Conservation (phyloP, 495 filamentous ascomycete genomes). For the Oidiodendron maius region DNA sequence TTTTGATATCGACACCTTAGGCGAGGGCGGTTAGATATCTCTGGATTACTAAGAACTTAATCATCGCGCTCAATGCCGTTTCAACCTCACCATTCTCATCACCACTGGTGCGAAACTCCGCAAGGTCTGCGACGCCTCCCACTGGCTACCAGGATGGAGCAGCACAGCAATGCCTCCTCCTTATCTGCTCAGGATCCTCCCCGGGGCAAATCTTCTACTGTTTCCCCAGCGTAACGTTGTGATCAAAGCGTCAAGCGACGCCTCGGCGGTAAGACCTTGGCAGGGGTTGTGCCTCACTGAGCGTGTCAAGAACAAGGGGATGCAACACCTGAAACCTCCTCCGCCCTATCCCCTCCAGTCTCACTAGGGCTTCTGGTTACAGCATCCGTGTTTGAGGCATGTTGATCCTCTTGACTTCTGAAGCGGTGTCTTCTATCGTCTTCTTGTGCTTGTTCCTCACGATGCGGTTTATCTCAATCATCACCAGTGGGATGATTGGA, state of each 20-base stretch:
- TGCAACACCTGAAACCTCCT: conserved; percentile 13
- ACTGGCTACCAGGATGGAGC: no score
- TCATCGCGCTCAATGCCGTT: no score
- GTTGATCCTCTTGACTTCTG: conserved; percentile 11
- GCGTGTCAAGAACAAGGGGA: conserved; percentile 16
- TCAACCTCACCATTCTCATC: no score
- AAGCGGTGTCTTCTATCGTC: conserved; percentile 11
- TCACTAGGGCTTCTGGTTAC: conserved; percentile 11
- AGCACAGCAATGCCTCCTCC: no score
- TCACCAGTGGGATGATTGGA: conserved; percentile 8
- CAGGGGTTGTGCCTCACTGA: conserved; percentile 2
- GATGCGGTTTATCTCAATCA: conserved; percentile 13
- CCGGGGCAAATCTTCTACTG: no score
- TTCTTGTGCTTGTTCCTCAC: conserved; percentile 19
- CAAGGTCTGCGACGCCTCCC: no score
- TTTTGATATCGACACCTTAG: no score
- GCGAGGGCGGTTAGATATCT: no score
- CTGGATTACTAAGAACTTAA: no score
- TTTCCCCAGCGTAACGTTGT: no score
- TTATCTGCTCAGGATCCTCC: no score
- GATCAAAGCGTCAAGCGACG: conserved; percentile 1
- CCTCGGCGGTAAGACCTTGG: neutral
- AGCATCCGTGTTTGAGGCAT: conserved; percentile 21
- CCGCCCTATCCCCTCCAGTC: conserved; percentile 9
- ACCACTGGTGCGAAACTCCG: no score